Evolutionary conservation across 2,329 filamentous ascomycete species (phyloP).

Genomic region (Hypoxylon sp.): DNA sequence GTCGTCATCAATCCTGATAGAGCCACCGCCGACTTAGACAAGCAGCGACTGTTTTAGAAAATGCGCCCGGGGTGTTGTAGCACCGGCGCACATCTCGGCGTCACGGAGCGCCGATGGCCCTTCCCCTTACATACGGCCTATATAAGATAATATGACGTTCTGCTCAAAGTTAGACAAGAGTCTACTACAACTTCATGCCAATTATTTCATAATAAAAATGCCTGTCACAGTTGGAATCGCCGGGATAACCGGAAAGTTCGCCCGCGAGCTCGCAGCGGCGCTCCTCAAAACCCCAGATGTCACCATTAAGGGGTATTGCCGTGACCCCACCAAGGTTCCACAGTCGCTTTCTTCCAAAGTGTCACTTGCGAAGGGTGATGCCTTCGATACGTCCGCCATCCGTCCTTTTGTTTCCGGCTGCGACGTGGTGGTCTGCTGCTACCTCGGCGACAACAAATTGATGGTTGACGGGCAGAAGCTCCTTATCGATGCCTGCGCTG

Average conservation of each 20-base stretch:
- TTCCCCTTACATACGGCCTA: not conserved
- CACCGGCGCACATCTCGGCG: constrained; percentile 20
- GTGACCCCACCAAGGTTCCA: constrained; percentile 37
- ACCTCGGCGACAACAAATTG: constrained; percentile 56
- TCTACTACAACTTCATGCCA: not conserved
- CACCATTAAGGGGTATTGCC: constrained; percentile 34
- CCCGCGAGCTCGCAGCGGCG: constrained; percentile 28
- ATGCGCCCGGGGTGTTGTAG: not conserved
- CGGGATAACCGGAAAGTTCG: constrained; percentile 44
- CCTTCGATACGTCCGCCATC: constrained; percentile 41
- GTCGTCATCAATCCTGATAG: not conserved
- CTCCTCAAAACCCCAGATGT: constrained; percentile 34
- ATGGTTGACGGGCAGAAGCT: constrained; percentile 60
- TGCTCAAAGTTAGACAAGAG: not conserved
- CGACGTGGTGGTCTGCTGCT: constrained; percentile 59
- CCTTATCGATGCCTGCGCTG: constrained; percentile 59
- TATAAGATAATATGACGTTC: constrained; percentile 9
- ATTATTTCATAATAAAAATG: constrained; percentile 21
- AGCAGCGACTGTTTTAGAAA: not conserved
- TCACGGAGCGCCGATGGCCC: constrained; percentile 24
- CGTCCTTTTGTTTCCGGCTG: constrained; percentile 51
- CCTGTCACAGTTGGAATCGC: constrained; percentile 43
- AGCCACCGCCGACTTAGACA: not conserved
- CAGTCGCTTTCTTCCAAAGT: constrained; percentile 24
- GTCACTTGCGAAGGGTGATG: constrained; percentile 28